phyloP scores from a whole-genome alignment of 1,284 basidiomycete genomes.

The Naganishia sp. region DNA sequence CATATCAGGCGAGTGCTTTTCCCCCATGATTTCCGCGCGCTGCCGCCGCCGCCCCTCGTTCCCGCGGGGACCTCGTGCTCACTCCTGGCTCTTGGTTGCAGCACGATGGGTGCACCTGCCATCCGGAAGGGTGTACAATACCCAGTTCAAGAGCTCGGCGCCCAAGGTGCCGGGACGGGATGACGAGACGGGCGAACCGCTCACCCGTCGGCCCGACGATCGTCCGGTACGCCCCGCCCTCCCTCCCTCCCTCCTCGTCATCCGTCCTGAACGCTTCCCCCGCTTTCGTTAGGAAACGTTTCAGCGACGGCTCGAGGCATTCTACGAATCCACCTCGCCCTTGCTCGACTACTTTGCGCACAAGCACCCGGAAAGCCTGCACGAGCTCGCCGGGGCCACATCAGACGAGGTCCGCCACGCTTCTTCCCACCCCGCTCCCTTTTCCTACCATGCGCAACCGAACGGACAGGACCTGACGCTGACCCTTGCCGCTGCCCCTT shows the following conservation, averaged over 20 bases:
- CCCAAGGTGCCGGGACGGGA: slow-evolving; percentile 84
- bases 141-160: slow-evolving; percentile 71
- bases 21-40: background rate
- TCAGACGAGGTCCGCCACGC: slow-evolving; percentile 74
- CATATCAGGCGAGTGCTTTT: slow-evolving; percentile 63
- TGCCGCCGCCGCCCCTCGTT: slow-evolving; percentile 8
- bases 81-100: slow-evolving; percentile 35
- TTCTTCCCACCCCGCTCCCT: slow-evolving; percentile 11
- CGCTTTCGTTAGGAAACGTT: slow-evolving; percentile 68
- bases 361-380: slow-evolving; percentile 62
- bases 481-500: slow-evolving; percentile 29
- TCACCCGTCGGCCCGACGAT: slow-evolving; percentile 88
- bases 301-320: slow-evolving; percentile 73
- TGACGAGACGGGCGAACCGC: slow-evolving; percentile 87
- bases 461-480: slow-evolving; percentile 27
- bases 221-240: slow-evolving; percentile 67
- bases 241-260: slow-evolving; percentile 20
- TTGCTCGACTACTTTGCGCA: slow-evolving; percentile 74
- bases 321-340: slow-evolving; percentile 85
- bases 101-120: slow-evolving; percentile 92
- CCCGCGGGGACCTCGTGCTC: background rate
- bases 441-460: slow-evolving; percentile 25
- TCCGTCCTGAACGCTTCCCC: slow-evolving; percentile 7
- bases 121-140: slow-evolving; percentile 92
- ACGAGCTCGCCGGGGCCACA: slow-evolving; percentile 74